Evolutionary conservation across 306 rosid species (phyloP).

Genomic region (Alnus rubra): DNA sequence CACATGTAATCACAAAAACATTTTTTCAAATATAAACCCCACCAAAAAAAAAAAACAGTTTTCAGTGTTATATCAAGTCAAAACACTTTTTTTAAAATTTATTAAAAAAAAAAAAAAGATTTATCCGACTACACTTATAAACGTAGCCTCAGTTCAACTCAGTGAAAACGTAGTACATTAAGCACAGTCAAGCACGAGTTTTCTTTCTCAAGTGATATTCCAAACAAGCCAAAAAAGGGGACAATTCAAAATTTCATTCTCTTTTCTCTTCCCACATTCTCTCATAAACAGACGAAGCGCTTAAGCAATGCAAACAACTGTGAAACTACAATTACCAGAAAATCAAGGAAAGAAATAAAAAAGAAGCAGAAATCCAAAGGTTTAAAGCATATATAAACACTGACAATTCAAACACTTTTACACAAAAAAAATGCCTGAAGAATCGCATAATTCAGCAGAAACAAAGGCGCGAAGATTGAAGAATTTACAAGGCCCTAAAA

Average conservation of each 20-base stretch:
- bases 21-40: no score
- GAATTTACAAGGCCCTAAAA: slow-evolving; percentile 4
- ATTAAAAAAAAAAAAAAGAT: no score
- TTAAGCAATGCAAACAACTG: neutral
- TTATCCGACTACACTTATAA: no score
- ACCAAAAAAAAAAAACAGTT: no score
- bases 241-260: neutral
- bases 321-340: neutral
- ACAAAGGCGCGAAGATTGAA: neutral
- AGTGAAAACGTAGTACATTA: neutral
- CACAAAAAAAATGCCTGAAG: neutral
- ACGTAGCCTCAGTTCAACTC: neutral
- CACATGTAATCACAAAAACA: no score
- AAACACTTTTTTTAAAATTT: no score
- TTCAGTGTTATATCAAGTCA: no score
- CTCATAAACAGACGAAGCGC: neutral
- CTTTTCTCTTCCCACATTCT: neutral
- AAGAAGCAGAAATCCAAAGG: neutral
- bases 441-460: slow-evolving; percentile 12
- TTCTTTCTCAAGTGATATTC: neutral
- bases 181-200: slow-evolving; percentile 15
- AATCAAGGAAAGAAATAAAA: neutral
- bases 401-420: neutral
- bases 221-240: slow-evolving; percentile 2
- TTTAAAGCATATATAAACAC: neutral